Evolutionary conservation across 257 asterid genomes (phyloP), one percentile per base, ranked within the genome.

Genomic region (Lantana camara): DNA sequence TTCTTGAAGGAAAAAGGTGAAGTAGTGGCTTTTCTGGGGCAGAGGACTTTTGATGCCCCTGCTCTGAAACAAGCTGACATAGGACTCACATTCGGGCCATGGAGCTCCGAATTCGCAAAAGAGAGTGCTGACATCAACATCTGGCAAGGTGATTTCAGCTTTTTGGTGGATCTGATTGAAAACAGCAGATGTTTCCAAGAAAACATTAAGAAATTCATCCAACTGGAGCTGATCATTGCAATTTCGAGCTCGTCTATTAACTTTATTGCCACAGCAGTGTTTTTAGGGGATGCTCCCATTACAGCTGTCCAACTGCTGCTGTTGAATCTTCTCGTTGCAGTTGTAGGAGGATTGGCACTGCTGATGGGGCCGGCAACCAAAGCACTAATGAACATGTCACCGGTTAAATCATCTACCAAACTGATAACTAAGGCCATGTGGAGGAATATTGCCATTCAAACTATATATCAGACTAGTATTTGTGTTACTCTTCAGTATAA

Each of bases 61-160:
- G 77, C 75, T 3, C 66, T 79, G 19, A 73, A 66, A 69, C 64
- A 57, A 65, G 75, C 84, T 15, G 64, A 75, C 12, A 23, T 79
- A 41, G 77, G 79, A 24, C 21, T 75, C 56, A 60, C 79, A 5
- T 37, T 65, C 21, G 79, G 73, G 55, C 56, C 57, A 45, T 58
- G 68, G 72, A 67, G 79, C 79, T 73, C 81, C 0, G 67, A 67
- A 44, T 38, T 51, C 5, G 69, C 74, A 4, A 63, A 52, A 57
- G 58, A 64, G 21, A 45, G 60, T 54, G 51, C 55, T 7, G 68
- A 67, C 14, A 71, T 76, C 59, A 30, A 13, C 59, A 41, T 76
- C 7, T 44, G 32, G 60, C 13, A 27, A 16, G 35, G 57, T 16
- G 47, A 58, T 45, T 61, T 75, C 3, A 9, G n/a, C 15, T 63